Base-by-base conservation (phyloP, 2,329 filamentous ascomycete species). In the Xylogone sp. region DNA sequence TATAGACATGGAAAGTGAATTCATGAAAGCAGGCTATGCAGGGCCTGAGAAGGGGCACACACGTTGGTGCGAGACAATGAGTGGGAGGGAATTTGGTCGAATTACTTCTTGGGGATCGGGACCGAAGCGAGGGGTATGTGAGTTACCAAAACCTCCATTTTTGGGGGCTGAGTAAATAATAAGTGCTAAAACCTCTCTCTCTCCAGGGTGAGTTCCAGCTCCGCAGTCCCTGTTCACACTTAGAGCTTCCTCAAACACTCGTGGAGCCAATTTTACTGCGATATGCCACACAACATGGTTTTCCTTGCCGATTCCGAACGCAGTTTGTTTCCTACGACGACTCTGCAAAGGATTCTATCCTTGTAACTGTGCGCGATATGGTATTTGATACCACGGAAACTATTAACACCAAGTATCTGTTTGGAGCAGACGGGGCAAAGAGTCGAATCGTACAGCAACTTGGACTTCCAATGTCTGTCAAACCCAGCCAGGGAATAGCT, bases 351-450 rank as follows among this genome's bases (percentile, higher is more conserved):
- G 27, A 31, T 13, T 7, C 63, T 1, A 59, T 60, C 12, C 42
- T 66, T 2, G 65, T 65, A 67, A 69, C 49, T 1, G 53, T 76
- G 1, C 59, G 59, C 10, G 73, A 76, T 31, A 31, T 31, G 27
- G 13, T 31, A 31, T 31, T 31, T 13, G 27, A 31, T 13, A 31
- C 7, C 7, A 31, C 13, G 13, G 27, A 31, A 13, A 31, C 7
- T 21, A 72, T 85, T 39, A 68, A 70, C 8, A 75, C 79, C 0
- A 76, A 75, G 49, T 85, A 79, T 55, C 66, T 86, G 7, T 82
- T 84, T 54, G 82, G 82, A 2, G 78, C 76, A 43, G 82, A 86
- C 61, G 82, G 74, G 16, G 75, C 68, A 0, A 62, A 72, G 44
- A 78, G 72, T 61, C 69, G 65, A 51, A 68, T 80, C 9, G 64